Evolutionary conservation across 2,329 filamentous ascomycete genomes (phyloP).

Genomic region (Geosmithia morbida): DNA sequence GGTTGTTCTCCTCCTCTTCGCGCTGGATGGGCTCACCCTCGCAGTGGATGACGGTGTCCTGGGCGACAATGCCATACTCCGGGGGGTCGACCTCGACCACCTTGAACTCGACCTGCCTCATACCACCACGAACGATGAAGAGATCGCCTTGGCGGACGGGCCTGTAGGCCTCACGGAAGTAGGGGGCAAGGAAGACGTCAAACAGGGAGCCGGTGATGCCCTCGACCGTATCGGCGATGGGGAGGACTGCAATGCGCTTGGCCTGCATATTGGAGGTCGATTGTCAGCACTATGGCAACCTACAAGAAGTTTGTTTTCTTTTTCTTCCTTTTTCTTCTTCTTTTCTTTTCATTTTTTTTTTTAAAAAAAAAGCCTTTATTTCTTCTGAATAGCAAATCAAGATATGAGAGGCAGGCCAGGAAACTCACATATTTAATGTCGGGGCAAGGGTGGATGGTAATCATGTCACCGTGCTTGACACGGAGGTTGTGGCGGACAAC

Average conservation of each 20-base stretch:
- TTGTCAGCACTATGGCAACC: conserved; percentile 8
- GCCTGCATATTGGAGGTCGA: conserved; percentile 42
- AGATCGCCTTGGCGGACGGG: conserved; percentile 94
- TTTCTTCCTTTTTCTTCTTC: too few relatives aligned
- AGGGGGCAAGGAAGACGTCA: conserved; percentile 97
- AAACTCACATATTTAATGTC: conserved; percentile 97
- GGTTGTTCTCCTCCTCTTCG: conserved; percentile 96
- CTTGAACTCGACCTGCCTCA: conserved; percentile 99
- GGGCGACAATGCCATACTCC: conserved; percentile 96
- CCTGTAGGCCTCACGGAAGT: conserved; percentile 98
- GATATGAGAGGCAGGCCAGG: not conserved
- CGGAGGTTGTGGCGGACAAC: conserved; percentile 96
- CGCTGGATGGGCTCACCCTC: conserved; percentile 85
- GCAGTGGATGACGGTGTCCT: conserved; percentile 98
- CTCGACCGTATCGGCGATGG: conserved; percentile 96
- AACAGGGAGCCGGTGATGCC: conserved; percentile 95
- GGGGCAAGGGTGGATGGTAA: conserved; percentile 93
- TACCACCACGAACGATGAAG: conserved; percentile 93
- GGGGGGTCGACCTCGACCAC: conserved; percentile 97
- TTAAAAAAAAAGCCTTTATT: too few relatives aligned
- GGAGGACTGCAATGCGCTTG: conserved; percentile 96
- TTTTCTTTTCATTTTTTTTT: too few relatives aligned
- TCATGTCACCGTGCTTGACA: conserved; percentile 95
- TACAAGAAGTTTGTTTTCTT: too few relatives aligned
- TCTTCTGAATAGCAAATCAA: too few relatives aligned